Evolutionary conservation across 1,284 basidiomycete genomes (phyloP).

Genomic region (Ustilago nuda): DNA sequence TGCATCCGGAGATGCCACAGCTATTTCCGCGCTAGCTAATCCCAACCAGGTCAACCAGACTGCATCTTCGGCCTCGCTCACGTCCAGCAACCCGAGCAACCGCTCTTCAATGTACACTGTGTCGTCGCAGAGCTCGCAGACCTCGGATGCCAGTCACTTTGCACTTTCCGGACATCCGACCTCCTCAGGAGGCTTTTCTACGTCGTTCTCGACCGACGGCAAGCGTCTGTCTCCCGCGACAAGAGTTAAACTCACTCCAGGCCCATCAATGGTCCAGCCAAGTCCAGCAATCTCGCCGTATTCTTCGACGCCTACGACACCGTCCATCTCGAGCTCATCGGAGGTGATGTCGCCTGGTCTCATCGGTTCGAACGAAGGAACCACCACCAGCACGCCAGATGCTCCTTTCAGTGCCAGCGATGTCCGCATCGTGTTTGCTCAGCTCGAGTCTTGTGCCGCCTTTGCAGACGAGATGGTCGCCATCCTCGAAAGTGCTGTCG

Average conservation of each 20-base stretch:
- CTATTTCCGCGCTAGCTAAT: conserved; percentile 15
- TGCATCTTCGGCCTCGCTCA: conserved; percentile 33
- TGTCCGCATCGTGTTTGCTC: conserved; percentile 80
- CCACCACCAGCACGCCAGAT: conserved; percentile 16
- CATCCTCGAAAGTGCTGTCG: conserved; percentile 70
- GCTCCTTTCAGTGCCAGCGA: conserved; percentile 77
- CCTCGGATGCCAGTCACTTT: conserved; percentile 48
- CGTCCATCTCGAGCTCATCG: conserved; percentile 22
- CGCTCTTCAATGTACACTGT: conserved; percentile 62
- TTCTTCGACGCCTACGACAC: conserved; percentile 27
- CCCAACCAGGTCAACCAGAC: conserved; percentile 19
- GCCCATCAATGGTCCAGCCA: conserved; percentile 1
- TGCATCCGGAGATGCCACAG: conserved; percentile 38
- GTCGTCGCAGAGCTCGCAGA: conserved; percentile 61
- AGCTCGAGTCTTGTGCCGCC: conserved; percentile 79
- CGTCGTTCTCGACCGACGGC: conserved; percentile 30
- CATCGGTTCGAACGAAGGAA: conserved; percentile 7
- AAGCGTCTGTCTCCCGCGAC: conserved; percentile 16
- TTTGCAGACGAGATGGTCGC: conserved; percentile 77
- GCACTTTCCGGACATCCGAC: conserved; percentile 21
- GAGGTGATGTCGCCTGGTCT: conserved; percentile 13
- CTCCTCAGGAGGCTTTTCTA: conserved; percentile 14
- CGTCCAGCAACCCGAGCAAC: conserved; percentile 59
- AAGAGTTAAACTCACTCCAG: conserved; percentile 9
- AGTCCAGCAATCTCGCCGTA: conserved; percentile 18